Percentiles rank a stretch among this genome's conserved stretches.
These are phyloP conservation scores for Nitzschia sp. DNA, from an alignment of 108 stramenopile genomes.

Conservation along the genomic window DNA sequence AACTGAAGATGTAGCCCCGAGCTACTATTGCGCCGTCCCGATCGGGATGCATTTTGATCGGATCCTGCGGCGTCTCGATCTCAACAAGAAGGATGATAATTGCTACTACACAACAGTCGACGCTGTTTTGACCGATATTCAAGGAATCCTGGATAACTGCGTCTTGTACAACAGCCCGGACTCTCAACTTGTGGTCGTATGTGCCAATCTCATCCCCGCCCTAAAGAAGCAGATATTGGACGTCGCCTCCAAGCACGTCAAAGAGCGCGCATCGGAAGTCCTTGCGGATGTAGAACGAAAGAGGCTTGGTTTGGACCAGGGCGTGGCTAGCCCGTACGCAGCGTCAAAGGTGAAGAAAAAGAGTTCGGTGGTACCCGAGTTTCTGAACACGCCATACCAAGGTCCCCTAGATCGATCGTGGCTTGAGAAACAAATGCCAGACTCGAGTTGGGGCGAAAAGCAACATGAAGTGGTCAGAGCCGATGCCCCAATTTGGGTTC, in stretches of 20 bases:
- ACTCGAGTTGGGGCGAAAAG: too few species aligned
- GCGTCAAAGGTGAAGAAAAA: too few species aligned
- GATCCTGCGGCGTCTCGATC: constrained; percentile 39
- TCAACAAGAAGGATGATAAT: not conserved
- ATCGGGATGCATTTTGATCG: constrained; percentile 40
- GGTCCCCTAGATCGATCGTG: constrained; percentile 26
- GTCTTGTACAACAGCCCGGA: constrained; percentile 59
- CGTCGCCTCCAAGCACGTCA: constrained; percentile 14
- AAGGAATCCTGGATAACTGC: constrained; percentile 49
- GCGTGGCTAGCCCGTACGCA: not conserved
- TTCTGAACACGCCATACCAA: constrained; percentile 25
- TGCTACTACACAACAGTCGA: constrained; percentile 57
- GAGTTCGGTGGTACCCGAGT: too few species aligned
- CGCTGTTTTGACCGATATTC: constrained; percentile 42
- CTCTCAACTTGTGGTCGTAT: constrained; percentile 31
- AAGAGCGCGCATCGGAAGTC: constrained; percentile 4
- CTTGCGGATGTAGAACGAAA: constrained; percentile 9
- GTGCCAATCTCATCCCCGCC: constrained; percentile 7
- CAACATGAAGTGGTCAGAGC: too few species aligned
- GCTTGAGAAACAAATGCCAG: too few species aligned
- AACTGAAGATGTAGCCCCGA: constrained; percentile 45
- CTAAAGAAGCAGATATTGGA: constrained; percentile 7
- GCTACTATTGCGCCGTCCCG: constrained; percentile 58
- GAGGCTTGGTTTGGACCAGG: not conserved
- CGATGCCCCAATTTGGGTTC: too few species aligned